phyloP scores from a whole-genome alignment of 441 rosid species.

The Erodium moschatum region DNA sequence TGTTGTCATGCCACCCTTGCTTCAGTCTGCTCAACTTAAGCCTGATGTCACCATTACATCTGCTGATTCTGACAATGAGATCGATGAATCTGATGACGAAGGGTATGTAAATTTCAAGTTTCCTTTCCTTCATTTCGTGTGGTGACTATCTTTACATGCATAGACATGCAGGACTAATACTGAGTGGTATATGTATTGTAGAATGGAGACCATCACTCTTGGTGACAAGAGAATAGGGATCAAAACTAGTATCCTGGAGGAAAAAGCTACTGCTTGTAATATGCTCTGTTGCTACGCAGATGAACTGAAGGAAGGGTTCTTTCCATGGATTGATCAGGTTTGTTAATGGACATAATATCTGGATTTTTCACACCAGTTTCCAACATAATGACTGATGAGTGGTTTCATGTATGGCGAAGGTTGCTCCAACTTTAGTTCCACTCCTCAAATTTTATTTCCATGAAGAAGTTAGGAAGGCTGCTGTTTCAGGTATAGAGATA shows the following conservation, averaged over 20 bases:
- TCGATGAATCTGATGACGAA: slow-evolving; percentile 92
- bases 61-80: slow-evolving; percentile 92
- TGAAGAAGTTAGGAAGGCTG: slow-evolving; percentile 99
- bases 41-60: slow-evolving; percentile 98
- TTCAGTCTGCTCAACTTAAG: slow-evolving; percentile 94
- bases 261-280: slow-evolving; percentile 97
- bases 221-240: slow-evolving; percentile 99
- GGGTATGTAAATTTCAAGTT: slow-evolving; percentile 35
- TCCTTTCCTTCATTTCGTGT: too few species aligned
- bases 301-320: slow-evolving; percentile 97
- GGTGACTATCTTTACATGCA: too few species aligned
- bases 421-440: slow-evolving; percentile 91
- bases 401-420: slow-evolving; percentile 36
- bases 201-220: slow-evolving; percentile 98
- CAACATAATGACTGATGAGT: slow-evolving; percentile 6
- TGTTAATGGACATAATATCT: slow-evolving; percentile 13
- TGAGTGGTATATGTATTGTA: slow-evolving; percentile 28
- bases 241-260: slow-evolving; percentile 94
- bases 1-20: slow-evolving; percentile 97
- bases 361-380: slow-evolving; percentile 1
- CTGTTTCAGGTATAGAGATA: slow-evolving; percentile 74
- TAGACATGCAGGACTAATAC: background rate
- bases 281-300: slow-evolving; percentile 99
- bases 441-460: slow-evolving; percentile 97
- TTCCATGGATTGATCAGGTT: slow-evolving; percentile 99